A percentile compares a stretch with the other conserved stretches of the same genome.
These are phyloP conservation scores for Aureobasidium namibiae DNA, from an alignment of 2,329 filamentous ascomycete genomes.

Conservation along the genomic window DNA sequence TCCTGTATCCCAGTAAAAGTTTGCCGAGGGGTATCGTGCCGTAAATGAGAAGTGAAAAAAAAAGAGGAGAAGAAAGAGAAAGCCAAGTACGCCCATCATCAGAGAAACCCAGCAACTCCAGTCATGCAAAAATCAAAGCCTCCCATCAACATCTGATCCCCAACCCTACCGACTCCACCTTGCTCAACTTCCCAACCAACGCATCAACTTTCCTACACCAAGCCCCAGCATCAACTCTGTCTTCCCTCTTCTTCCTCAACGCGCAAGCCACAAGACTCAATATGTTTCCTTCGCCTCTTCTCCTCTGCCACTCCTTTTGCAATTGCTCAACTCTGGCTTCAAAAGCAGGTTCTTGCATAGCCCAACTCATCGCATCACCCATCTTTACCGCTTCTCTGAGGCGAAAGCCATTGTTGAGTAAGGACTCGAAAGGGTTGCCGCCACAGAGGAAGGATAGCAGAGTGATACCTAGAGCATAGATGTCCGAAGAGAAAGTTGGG, in stretches of 20 bases:
- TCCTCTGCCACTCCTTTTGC: conserved; percentile 22
- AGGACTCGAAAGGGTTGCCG: conserved; percentile 31
- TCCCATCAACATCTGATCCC: neutral
- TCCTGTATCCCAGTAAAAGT: neutral
- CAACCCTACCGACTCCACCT: neutral
- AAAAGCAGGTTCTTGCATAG: conserved; percentile 28
- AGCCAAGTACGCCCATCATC: neutral
- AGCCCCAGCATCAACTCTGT: conserved; percentile 21
- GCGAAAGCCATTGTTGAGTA: conserved; percentile 33
- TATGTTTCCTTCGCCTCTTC: conserved; percentile 20
- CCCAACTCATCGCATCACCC: conserved; percentile 33
- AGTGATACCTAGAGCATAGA: conserved; percentile 39
- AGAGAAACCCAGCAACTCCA: neutral
- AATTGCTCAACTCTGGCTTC: conserved; percentile 24
- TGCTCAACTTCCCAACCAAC: neutral
- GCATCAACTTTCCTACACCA: conserved; percentile 16
- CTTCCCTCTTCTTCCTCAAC: conserved; percentile 28
- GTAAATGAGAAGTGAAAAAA: neutral
- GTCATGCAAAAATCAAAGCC: neutral
- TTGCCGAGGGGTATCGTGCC: conserved; percentile 1
- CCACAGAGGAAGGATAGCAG: conserved; percentile 37
- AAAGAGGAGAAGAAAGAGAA: neutral
- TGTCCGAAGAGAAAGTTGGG: conserved; percentile 30
- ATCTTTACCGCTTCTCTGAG: conserved; percentile 37
- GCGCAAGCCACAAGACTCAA: conserved; percentile 31